Evolutionary conservation across 371 early-diverging fungal species (phyloP), one percentile per base, ranked within the genome.

Genomic region (Rhizomucor miehei): DNA sequence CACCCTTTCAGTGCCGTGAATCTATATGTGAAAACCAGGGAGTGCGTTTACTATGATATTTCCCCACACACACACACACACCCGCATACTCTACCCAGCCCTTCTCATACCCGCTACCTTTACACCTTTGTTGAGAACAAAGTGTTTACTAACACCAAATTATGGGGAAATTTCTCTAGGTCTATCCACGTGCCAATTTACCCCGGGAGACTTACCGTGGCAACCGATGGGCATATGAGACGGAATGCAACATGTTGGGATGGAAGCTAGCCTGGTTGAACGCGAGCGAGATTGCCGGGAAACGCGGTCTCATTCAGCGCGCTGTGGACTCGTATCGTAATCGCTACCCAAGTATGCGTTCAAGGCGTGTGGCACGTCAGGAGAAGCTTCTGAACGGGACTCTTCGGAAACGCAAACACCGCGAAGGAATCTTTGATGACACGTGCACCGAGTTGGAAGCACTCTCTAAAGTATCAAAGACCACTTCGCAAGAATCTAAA

Each of bases 291-390:
- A 82, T 95, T 43, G 82, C 88, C 34, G 95, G 89, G 11, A 90
- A 92, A 49, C 86, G 96, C 23, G 98, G 98, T 12, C 77, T 96
- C 41, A 81, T 98, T 45, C 98, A 98, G 69, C 81, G 97, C 1
- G 95, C 96, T 1, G 98, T 98, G 0, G 97, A 98, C 66, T 91
- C 90, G 24, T 97, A 91, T 59, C 84, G 97, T 44, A 91, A 94
- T 58, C 85, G 92, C 13, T 86, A 87, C 59, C 89, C 91, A 16
- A 87, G 86, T 41, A 82, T 88, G 67, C 80, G 91, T 49, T 89
- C 88, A 17, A 80, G 93, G 44, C 81, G 94, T 19, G 87, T 93
- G n/a, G 83, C 90, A 13, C 79, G 92, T 53, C 85, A 92, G 62
- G 91, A 93, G 56, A 92, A 91, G 67, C 67, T 87, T 37, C 48